Conservation (phyloP, 805 yeast genomes). For the Candida nanaspora region DNA sequence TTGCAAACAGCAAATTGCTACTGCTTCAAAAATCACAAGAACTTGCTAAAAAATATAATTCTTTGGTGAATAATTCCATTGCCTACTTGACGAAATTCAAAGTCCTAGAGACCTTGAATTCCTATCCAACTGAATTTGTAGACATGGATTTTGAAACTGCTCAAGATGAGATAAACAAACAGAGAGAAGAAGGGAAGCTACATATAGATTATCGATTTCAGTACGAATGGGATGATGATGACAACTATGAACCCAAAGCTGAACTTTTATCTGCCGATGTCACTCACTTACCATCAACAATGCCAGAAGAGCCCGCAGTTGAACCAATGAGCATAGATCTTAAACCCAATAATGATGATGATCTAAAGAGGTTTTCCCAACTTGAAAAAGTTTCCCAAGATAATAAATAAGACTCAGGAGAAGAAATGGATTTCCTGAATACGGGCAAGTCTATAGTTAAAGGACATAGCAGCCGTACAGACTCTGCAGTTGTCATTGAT, state of each 20-base stretch:
- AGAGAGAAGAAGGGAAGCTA: not conserved
- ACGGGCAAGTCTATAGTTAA: too few relatives aligned
- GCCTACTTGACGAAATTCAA: not conserved
- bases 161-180: not conserved
- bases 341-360: too few relatives aligned
- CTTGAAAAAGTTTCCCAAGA: too few relatives aligned
- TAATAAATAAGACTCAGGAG: too few relatives aligned
- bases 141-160: not conserved
- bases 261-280: too few relatives aligned
- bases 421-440: too few relatives aligned
- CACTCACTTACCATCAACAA: too few relatives aligned
- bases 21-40: conserved; percentile 7
- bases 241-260: not conserved
- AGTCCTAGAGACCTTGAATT: conserved; percentile 1
- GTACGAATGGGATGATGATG: not conserved
- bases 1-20: conserved; percentile 11
- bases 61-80: not conserved
- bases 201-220: not conserved
- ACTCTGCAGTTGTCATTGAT: too few relatives aligned
- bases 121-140: conserved; percentile 1
- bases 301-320: too few relatives aligned
- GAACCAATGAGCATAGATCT: too few relatives aligned
- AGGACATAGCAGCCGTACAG: too few relatives aligned
- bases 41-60: not conserved
- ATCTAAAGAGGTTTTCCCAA: too few relatives aligned